Conservation (phyloP, 2,329 filamentous ascomycete species). For the Venturia nashicola region DNA sequence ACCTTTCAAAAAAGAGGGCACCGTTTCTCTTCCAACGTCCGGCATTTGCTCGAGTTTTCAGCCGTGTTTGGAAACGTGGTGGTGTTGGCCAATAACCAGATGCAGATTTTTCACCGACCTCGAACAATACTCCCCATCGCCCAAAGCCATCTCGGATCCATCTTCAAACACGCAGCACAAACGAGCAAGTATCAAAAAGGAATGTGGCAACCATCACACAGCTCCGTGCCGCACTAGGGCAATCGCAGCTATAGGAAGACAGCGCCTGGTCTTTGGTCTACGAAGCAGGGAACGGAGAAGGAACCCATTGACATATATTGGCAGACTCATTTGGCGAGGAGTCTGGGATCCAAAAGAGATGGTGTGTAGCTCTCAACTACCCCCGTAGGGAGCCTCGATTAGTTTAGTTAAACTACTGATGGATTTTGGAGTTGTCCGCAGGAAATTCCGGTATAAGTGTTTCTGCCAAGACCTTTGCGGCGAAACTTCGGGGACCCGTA, state of each 20-base stretch:
- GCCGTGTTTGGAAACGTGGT: neutral
- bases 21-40: no score
- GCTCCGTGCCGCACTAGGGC: slow-evolving; percentile 6
- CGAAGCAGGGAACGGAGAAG: slow-evolving; percentile 10
- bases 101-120: neutral
- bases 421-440: neutral
- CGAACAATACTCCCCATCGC: neutral
- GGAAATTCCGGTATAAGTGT: neutral
- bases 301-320: slow-evolving; percentile 5
- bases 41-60: neutral
- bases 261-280: slow-evolving; percentile 4
- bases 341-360: slow-evolving; percentile 3
- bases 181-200: neutral
- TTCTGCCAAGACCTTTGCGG: no score
- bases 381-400: slow-evolving; percentile 7
- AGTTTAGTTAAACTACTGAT: slow-evolving; percentile 4
- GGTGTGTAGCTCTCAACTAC: slow-evolving; percentile 8
- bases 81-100: neutral
- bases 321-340: slow-evolving; percentile 4
- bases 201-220: slow-evolving; percentile 7
- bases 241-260: slow-evolving; percentile 8
- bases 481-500: no score
- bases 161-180: neutral
- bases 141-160: neutral
- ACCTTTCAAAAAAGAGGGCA: neutral